phyloP scores from a whole-genome alignment of 2,329 filamentous ascomycete genomes.

The Fulvia fulva region DNA sequence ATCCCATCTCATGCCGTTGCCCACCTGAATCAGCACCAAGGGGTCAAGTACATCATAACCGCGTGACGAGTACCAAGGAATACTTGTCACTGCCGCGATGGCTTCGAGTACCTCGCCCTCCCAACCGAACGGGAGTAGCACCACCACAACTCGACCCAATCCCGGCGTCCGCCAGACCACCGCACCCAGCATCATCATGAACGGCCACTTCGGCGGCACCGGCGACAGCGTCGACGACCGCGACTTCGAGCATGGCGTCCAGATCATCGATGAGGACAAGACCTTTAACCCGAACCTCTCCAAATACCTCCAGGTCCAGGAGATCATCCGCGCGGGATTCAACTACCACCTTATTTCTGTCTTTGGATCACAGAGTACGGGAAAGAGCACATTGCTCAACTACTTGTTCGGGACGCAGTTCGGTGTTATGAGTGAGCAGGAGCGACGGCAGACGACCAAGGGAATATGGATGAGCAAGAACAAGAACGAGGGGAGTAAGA shows the following conservation, averaged over 20 bases:
- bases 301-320: slow-evolving; percentile 74
- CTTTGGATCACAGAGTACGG: slow-evolving; percentile 96
- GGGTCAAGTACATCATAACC: slow-evolving; percentile 1
- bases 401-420: slow-evolving; percentile 93
- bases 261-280: slow-evolving; percentile 95
- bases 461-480: slow-evolving; percentile 99
- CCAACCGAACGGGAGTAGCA: neutral
- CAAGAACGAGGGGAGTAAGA: slow-evolving; percentile 60
- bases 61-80: neutral
- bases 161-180: slow-evolving; percentile 28
- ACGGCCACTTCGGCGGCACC: slow-evolving; percentile 74
- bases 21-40: neutral
- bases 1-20: neutral
- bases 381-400: slow-evolving; percentile 96
- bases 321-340: slow-evolving; percentile 85
- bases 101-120: neutral
- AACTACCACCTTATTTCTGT: slow-evolving; percentile 99
- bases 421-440: slow-evolving; percentile 94
- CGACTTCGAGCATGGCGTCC: slow-evolving; percentile 87
- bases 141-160: slow-evolving; percentile 5
- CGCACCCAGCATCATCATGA: slow-evolving; percentile 53
- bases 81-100: neutral
- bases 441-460: slow-evolving; percentile 94
- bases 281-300: slow-evolving; percentile 86
- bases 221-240: slow-evolving; percentile 61